phyloP scores from a whole-genome alignment of 768 basidiomycete genomes.

The Filobasidium floriforme region DNA sequence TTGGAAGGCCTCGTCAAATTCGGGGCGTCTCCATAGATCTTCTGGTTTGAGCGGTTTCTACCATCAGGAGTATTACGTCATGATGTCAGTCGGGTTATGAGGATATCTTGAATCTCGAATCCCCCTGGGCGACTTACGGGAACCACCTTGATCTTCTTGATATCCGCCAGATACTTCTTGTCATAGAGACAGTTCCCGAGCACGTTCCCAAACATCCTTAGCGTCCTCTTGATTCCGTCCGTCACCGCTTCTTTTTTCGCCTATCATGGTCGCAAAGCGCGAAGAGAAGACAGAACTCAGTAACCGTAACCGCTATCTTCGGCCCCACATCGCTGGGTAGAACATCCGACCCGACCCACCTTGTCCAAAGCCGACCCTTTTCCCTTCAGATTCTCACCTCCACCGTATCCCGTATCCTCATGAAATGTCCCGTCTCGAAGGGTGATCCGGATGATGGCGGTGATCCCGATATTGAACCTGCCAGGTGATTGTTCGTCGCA shows the following conservation, averaged over 20 bases:
- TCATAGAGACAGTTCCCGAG: slow-evolving; percentile 97
- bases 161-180: slow-evolving; percentile 73
- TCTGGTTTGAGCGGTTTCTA: slow-evolving; percentile 36
- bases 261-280: slow-evolving; percentile 47
- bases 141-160: slow-evolving; percentile 76
- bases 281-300: no score
- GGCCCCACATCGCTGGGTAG: no score
- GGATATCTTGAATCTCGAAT: no score
- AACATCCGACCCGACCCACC: no score
- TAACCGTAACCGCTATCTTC: no score
- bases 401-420: slow-evolving; percentile 89
- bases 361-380: slow-evolving; percentile 87
- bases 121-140: slow-evolving; percentile 53
- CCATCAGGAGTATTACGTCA: not conserved
- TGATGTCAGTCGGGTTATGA: no score
- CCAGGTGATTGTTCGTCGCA: slow-evolving; percentile 12
- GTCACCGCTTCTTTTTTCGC: slow-evolving; percentile 98
- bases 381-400: slow-evolving; percentile 71
- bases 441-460: slow-evolving; percentile 78
- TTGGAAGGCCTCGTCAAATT: slow-evolving; percentile 29
- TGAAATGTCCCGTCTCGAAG: slow-evolving; percentile 79
- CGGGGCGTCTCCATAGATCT: slow-evolving; percentile 40
- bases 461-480: slow-evolving; percentile 35
- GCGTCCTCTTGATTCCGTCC: slow-evolving; percentile 81
- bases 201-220: slow-evolving; percentile 87